Evolutionary conservation across 2,329 filamentous ascomycete species (phyloP), one percentile per base, ranked within the genome.

Genomic region (Lecanicillium sp.): DNA sequence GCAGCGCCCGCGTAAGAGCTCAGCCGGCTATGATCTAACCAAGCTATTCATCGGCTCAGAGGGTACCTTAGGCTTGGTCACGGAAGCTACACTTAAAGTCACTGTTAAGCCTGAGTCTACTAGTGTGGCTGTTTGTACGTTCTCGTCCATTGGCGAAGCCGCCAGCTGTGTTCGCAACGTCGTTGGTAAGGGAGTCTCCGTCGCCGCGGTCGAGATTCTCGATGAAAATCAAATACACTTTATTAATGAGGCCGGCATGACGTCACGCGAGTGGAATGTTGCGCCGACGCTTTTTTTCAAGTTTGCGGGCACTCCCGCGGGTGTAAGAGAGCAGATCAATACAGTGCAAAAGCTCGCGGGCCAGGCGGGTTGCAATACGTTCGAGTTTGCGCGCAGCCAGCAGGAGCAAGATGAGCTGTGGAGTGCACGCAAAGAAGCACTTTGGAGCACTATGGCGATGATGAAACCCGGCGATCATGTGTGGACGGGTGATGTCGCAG

Each of bases 1-100:
- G 53, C 89, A 94, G 66, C 79, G 90, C 41, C 89, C 90, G 10
- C 79, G 90, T 56, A 96, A 95, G 73, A 90, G 86, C 60, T 90
- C 85, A 48, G 90, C 90, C 26, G 90, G 90, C 21, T 96, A 96
- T 67, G 90, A 96, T 63, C 77, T 96, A 44, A 95, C 89, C 2
- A 84, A 85, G 59, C 78, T 94, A 51, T 93, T 95, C 66, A 86
- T 95, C 64, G 90, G 90, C 38, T 90, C 85, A 56, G 90, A 96
- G 70, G 90, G 90, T 40, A 96, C 90, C 1, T 79, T 96, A 2
- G 90, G 90, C 8, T 78, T 96, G 11, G 87, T 95, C 32, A 95
- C 90, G 0, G 90, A 96, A 70, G 90, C 90, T 4, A 90, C 85
- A 3, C 73, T 96, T 56, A 95, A 94, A 69, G 74, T 96, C 35